Percentiles rank a stretch among this genome's conserved stretches.
These are phyloP conservation scores for Salvia rosmarinus DNA, from an alignment of 257 asterid genomes.

Conservation along the genomic window DNA sequence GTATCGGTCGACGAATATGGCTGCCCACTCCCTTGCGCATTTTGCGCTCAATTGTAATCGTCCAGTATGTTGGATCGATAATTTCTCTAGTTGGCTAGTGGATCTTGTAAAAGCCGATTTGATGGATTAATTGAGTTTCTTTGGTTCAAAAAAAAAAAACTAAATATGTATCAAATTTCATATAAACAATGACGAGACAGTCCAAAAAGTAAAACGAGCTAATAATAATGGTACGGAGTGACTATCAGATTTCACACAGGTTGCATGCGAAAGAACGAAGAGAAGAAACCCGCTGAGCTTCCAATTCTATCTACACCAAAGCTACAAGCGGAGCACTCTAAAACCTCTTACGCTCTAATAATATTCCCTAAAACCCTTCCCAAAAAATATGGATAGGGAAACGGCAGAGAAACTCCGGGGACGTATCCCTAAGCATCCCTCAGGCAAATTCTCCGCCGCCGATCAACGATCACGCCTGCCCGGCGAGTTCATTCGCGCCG, in stretches of 20 bases:
- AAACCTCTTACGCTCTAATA: conserved; percentile 49
- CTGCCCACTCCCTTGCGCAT: too few relatives aligned
- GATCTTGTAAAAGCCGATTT: too few relatives aligned
- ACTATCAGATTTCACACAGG: conserved; percentile 23
- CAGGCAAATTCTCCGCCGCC: conserved; percentile 18
- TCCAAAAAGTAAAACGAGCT: too few relatives aligned
- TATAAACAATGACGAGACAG: too few relatives aligned
- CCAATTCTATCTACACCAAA: conserved; percentile 65
- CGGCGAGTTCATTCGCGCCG: conserved; percentile 52
- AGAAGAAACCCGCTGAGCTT: conserved; percentile 91
- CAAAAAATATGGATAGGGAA: background rate
- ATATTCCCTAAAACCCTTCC: background rate
- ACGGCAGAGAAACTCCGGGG: conserved; percentile 77
- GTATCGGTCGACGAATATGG: too few relatives aligned
- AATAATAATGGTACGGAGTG: too few relatives aligned
- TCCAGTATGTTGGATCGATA: too few relatives aligned
- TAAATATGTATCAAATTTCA: conserved; percentile 20
- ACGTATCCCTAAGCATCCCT: conserved; percentile 43
- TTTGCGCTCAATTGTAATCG: too few relatives aligned
- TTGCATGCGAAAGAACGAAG: conserved; percentile 47
- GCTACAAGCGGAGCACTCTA: conserved; percentile 73
- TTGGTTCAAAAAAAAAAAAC: too few relatives aligned
- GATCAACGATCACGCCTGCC: conserved; percentile 48
- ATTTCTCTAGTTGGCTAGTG: too few relatives aligned
- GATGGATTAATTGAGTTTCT: too few relatives aligned